Conservation (phyloP, 768 basidiomycete species). For the Guyanaporus albipodus region DNA sequence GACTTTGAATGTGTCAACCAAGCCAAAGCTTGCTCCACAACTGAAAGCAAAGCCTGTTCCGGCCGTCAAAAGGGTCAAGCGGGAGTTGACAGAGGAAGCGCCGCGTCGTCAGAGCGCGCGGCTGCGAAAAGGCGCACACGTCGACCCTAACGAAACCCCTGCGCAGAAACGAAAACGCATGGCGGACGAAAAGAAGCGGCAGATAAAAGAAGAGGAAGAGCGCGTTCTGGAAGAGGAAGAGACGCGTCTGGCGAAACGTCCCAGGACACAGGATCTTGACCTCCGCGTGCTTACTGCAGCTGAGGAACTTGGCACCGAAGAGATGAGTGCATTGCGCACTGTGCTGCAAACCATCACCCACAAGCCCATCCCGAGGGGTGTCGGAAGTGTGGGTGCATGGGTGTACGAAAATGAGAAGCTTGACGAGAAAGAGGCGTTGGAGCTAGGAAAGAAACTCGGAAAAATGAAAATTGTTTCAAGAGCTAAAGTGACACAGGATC, state of each 20-base stretch:
- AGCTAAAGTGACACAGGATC: constrained; percentile 74
- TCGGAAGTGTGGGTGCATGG: constrained; percentile 48
- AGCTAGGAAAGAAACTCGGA: constrained; percentile 51
- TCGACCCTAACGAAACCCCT: constrained; percentile 63
- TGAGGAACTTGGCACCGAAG: constrained; percentile 45
- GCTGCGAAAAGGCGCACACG: constrained; percentile 39
- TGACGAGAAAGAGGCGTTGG: constrained; percentile 46
- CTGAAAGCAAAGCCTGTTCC: constrained; percentile 59
- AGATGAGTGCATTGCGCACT: constrained; percentile 43
- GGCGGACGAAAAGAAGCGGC: constrained; percentile 54
- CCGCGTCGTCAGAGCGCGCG: constrained; percentile 69
- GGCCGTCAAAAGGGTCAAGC: constrained; percentile 51
- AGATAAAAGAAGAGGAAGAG: constrained; percentile 59
- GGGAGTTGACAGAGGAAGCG: constrained; percentile 38
- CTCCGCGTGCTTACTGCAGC: constrained; percentile 47
- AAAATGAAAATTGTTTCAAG: constrained; percentile 64
- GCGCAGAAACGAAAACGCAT: constrained; percentile 63
- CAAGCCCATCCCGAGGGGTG: constrained; percentile 35
- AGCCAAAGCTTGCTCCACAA: constrained; percentile 35
- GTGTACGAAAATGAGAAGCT: constrained; percentile 44
- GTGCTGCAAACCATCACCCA: constrained; percentile 41
- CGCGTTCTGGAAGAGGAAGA: constrained; percentile 58
- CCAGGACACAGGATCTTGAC: constrained; percentile 64
- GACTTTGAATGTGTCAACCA: constrained; percentile 43
- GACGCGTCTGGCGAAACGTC: constrained; percentile 58